These are phyloP conservation scores for Graphilbum fragrans DNA, from an alignment of 2,329 filamentous ascomycete species.

Conservation along the genomic window DNA sequence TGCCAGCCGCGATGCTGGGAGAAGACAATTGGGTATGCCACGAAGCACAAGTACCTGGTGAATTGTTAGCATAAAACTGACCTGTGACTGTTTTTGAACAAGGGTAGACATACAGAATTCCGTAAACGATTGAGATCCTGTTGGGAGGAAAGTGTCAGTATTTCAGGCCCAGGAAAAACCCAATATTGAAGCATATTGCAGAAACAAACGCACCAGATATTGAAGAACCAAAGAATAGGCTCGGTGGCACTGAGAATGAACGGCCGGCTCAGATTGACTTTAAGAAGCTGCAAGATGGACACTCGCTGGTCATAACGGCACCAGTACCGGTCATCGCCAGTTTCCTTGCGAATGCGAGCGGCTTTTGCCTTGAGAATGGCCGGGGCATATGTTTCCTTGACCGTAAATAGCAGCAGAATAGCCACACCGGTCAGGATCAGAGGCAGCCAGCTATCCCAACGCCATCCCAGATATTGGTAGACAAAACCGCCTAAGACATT, in stretches of 20 bases:
- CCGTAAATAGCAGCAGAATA: conserved; percentile 42
- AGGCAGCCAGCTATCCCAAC: conserved; percentile 76
- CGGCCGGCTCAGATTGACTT: conserved; percentile 64
- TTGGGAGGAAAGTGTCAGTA: too few species aligned
- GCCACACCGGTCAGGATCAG: conserved; percentile 58
- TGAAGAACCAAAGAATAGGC: conserved; percentile 66
- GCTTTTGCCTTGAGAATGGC: conserved; percentile 56
- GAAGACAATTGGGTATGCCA: conserved; percentile 82
- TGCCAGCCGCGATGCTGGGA: conserved; percentile 63
- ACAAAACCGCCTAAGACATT: conserved; percentile 50
- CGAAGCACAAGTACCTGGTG: conserved; percentile 73
- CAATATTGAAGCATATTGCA: too few species aligned
- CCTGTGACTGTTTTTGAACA: background rate
- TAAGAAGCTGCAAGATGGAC: conserved; percentile 54
- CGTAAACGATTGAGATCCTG: conserved; percentile 74
- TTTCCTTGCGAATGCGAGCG: conserved; percentile 51
- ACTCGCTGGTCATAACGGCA: conserved; percentile 65
- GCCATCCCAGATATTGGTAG: conserved; percentile 67
- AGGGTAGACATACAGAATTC: conserved; percentile 49
- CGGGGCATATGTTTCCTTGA: conserved; percentile 69
- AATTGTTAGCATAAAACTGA: too few species aligned
- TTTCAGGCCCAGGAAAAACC: too few species aligned
- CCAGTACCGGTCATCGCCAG: conserved; percentile 62
- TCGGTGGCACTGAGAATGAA: conserved; percentile 69
- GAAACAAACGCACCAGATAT: conserved; percentile 39